phyloP scores from a whole-genome alignment of 768 basidiomycete species.

The Naematelia encephala region DNA sequence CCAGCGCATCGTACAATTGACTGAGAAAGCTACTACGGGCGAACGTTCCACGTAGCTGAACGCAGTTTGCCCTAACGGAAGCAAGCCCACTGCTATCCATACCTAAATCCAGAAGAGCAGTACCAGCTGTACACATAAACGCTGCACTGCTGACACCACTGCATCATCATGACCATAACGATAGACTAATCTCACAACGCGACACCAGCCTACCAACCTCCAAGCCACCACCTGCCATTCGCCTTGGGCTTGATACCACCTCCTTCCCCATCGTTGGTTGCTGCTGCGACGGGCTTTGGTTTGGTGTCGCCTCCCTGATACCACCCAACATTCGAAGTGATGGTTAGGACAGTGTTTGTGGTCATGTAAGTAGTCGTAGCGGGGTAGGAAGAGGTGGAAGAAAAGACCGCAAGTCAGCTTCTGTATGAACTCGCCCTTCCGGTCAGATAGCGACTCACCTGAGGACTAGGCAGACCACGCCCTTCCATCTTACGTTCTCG shows the following conservation, averaged over 20 bases:
- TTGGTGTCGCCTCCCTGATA: conserved; percentile 20
- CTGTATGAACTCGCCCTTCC: no score
- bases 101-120: no score
- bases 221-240: conserved; percentile 23
- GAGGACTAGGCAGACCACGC: conserved; percentile 42
- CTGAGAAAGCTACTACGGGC: no score
- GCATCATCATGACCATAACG: no score
- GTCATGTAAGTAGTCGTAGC: not conserved
- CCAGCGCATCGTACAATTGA: no score
- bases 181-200: no score
- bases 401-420: not conserved
- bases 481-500: conserved; percentile 48
- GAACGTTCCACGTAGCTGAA: no score
- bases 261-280: conserved; percentile 17
- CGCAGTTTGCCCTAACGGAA: no score
- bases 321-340: not conserved
- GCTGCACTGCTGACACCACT: not conserved
- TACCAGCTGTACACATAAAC: no score
- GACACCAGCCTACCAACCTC: conserved; percentile 27
- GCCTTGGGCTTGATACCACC: conserved; percentile 19
- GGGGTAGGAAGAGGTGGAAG: not conserved
- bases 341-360: not conserved
- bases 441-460: conserved; percentile 27
- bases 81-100: no score
- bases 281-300: conserved; percentile 11